phyloP scores from a whole-genome alignment of 768 basidiomycete species.

The Leccinum variicolor region DNA sequence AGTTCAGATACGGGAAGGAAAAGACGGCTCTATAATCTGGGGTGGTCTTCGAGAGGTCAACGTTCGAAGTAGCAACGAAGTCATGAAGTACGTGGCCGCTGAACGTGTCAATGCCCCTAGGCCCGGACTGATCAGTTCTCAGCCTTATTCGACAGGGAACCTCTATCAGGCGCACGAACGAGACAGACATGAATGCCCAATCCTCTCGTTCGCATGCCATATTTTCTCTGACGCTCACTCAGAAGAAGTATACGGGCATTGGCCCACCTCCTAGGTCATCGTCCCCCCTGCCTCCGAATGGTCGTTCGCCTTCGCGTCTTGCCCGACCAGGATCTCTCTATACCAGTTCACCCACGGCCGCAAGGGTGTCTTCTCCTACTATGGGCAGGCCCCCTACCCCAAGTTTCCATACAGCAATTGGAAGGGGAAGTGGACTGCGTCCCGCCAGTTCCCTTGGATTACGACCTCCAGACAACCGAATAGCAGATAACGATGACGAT shows the following conservation, averaged over 20 bases:
- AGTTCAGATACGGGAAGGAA: conserved; percentile 96
- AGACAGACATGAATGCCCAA: conserved; percentile 99
- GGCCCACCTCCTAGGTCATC: conserved; percentile 69
- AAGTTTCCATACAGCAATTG: conserved; percentile 73
- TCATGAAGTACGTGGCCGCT: conserved; percentile 74
- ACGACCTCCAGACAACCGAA: conserved; percentile 48
- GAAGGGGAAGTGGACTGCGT: conserved; percentile 60
- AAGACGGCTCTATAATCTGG: conserved; percentile 96
- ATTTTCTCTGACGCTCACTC: conserved; percentile 92
- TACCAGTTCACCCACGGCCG: conserved; percentile 33
- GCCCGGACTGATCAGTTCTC: conserved; percentile 24
- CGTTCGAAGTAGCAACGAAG: conserved; percentile 81
- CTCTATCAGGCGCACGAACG: conserved; percentile 88
- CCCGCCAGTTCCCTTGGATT: conserved; percentile 80
- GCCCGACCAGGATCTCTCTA: conserved; percentile 83
- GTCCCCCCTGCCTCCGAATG: conserved; percentile 70
- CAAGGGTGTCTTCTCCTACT: conserved; percentile 71
- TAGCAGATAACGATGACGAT: conserved; percentile 51
- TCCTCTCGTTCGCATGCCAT: conserved; percentile 98
- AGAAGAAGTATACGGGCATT: conserved; percentile 80
- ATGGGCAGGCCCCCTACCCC: conserved; percentile 77
- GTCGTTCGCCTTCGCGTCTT: conserved; percentile 75
- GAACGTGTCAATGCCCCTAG: conserved; percentile 3
- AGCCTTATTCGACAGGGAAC: conserved; percentile 89
- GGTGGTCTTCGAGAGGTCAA: conserved; percentile 89